Evolutionary conservation across 2,329 filamentous ascomycete genomes (phyloP).

Genomic region (Phoma sp.): DNA sequence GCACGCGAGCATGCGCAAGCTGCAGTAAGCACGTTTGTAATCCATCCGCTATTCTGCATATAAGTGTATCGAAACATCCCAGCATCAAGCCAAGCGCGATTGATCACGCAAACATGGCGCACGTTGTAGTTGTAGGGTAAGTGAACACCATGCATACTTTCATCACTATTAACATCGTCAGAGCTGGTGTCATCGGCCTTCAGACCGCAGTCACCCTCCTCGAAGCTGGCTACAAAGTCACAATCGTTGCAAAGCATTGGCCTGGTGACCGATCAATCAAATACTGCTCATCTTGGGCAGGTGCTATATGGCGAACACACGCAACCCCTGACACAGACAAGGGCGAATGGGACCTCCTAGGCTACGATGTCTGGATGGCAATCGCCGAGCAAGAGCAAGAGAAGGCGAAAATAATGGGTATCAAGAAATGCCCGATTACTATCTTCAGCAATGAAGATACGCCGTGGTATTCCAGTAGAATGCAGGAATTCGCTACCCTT

Average conservation of each 20-base stretch:
- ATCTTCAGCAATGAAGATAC: neutral
- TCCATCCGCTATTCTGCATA: neutral
- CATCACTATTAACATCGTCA: slow-evolving; percentile 10
- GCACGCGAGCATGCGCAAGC: neutral
- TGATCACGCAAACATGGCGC: neutral
- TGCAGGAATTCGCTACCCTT: neutral
- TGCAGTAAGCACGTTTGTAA: neutral
- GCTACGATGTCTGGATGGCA: neutral
- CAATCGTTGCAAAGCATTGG: slow-evolving; percentile 53
- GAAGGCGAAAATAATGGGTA: neutral
- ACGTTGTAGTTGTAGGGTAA: neutral
- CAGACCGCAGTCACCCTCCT: slow-evolving; percentile 54
- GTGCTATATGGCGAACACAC: slow-evolving; percentile 58
- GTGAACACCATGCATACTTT: neutral
- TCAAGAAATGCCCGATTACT: neutral
- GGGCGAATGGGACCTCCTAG: neutral
- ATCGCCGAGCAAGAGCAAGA: neutral
- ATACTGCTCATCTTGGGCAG: slow-evolving; percentile 58
- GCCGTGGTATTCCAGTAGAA: neutral
- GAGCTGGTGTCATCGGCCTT: slow-evolving; percentile 58
- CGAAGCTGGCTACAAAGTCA: slow-evolving; percentile 51
- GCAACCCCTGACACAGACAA: slow-evolving; percentile 16
- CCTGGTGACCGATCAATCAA: slow-evolving; percentile 52
- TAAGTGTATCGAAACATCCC: neutral
- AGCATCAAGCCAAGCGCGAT: neutral